Evolutionary conservation across 176 grass and related monocot genomes (phyloP).

Genomic region (Carex myosuroides): DNA sequence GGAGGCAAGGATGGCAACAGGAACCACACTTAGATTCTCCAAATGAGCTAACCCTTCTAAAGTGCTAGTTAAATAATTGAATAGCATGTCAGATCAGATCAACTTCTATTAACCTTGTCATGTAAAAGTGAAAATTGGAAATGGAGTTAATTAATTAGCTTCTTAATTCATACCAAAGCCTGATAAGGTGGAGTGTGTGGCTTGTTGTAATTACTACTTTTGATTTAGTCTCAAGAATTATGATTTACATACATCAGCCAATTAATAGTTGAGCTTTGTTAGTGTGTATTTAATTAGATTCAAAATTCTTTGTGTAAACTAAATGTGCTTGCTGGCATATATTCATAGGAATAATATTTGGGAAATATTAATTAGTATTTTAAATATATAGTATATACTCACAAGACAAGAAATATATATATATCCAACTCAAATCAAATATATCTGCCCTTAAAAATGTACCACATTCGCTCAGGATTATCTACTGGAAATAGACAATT

Average conservation of each 20-base stretch:
- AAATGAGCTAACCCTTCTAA: constrained; percentile 56
- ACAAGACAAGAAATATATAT: background rate
- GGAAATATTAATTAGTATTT: background rate
- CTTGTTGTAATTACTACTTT: background rate
- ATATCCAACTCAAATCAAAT: no score
- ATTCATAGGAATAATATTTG: background rate
- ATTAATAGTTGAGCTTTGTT: background rate
- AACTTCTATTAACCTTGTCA: background rate
- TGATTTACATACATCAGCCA: background rate
- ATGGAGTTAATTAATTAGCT: background rate
- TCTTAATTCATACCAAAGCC: background rate
- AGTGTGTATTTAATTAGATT: background rate
- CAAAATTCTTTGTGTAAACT: background rate
- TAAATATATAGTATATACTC: background rate
- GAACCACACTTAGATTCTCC: constrained; percentile 29
- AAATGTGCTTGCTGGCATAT: background rate
- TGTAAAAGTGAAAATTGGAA: background rate
- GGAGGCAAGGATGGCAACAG: constrained; percentile 78
- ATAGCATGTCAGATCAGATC: background rate
- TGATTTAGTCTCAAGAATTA: background rate
- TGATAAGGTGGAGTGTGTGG: background rate
- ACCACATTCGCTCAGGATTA: background rate
- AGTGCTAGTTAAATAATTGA: constrained; percentile 36
- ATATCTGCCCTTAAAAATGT: background rate
- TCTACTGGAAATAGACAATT: background rate